Percentiles rank a stretch among this genome's conserved stretches.
Evolutionary conservation across 495 filamentous ascomycete species (phyloP).

Genomic region (Darksidea phi): DNA sequence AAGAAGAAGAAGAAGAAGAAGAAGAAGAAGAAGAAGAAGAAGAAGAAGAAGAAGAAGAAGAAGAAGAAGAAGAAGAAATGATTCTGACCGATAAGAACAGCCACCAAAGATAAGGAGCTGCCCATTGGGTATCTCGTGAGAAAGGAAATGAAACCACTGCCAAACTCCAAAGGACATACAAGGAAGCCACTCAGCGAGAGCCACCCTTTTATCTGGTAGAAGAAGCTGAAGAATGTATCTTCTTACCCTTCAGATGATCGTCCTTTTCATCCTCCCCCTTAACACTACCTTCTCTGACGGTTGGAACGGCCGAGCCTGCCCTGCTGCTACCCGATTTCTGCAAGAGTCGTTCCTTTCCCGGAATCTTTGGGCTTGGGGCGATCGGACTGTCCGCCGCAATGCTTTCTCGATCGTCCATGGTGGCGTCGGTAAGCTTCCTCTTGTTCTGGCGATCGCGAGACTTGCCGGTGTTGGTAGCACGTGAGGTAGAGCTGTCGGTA

Average conservation of each 20-base stretch:
- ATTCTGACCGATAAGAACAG: too few relatives aligned
- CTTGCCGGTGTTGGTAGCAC: conserved; percentile 42
- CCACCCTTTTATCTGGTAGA: conserved; percentile 1
- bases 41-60: too few relatives aligned
- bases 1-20: too few relatives aligned
- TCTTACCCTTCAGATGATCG: conserved; percentile 36
- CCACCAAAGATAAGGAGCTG: not conserved
- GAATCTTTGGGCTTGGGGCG: conserved; percentile 33
- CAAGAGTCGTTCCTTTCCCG: conserved; percentile 37
- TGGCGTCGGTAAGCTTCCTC: conserved; percentile 48
- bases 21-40: too few relatives aligned
- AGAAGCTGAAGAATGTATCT: conserved; percentile 32
- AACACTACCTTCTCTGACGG: conserved; percentile 41
- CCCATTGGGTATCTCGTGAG: conserved; percentile 14
- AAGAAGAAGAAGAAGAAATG: too few relatives aligned
- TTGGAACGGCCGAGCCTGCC: conserved; percentile 47
- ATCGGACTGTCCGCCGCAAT: conserved; percentile 31
- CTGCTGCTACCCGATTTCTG: conserved; percentile 51
- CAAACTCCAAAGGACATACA: not conserved
- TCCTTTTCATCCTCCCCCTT: conserved; percentile 37
- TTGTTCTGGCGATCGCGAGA: conserved; percentile 60
- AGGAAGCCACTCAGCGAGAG: conserved; percentile 2
- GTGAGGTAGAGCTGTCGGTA: conserved; percentile 48
- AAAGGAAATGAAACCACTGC: not conserved
- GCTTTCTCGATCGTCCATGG: conserved; percentile 35